These are phyloP conservation scores for Stipa capillata DNA, from an alignment of 176 grass and related monocot species.

Conservation along the genomic window DNA sequence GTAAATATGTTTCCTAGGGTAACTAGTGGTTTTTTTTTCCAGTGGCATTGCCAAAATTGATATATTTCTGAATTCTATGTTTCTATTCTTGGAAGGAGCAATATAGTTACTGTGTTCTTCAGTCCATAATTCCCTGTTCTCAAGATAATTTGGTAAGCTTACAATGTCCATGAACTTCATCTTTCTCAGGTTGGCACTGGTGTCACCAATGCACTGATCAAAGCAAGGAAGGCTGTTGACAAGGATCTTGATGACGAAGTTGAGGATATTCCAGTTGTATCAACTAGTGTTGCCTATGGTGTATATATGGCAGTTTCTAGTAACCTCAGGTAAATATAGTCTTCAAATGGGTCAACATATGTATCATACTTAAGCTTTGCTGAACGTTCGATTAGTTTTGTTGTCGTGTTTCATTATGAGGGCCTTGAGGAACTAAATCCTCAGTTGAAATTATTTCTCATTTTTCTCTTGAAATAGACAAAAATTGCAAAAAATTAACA, in stretches of 20 bases:
- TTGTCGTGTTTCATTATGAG: too few species aligned
- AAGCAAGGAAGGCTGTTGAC: constrained; percentile 46
- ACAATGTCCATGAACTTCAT: background rate
- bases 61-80: background rate
- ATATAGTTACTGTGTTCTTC: background rate
- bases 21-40: background rate
- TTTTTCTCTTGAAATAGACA: background rate
- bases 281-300: constrained; percentile 72
- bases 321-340: constrained; percentile 61
- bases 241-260: constrained; percentile 41
- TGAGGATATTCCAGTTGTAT: constrained; percentile 54
- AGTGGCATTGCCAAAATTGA: background rate
- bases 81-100: background rate
- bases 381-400: too few species aligned
- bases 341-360: background rate
- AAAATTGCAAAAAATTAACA: background rate
- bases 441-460: background rate
- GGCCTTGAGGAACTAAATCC: too few species aligned
- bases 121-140: background rate
- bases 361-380: too few species aligned
- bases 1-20: background rate
- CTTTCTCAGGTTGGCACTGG: constrained; percentile 55
- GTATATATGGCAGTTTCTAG: constrained; percentile 84
- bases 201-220: constrained; percentile 54
- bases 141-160: background rate